These are phyloP conservation scores for Picea abies DNA, from an alignment of 83 land plant genomes.

Conservation along the genomic window DNA sequence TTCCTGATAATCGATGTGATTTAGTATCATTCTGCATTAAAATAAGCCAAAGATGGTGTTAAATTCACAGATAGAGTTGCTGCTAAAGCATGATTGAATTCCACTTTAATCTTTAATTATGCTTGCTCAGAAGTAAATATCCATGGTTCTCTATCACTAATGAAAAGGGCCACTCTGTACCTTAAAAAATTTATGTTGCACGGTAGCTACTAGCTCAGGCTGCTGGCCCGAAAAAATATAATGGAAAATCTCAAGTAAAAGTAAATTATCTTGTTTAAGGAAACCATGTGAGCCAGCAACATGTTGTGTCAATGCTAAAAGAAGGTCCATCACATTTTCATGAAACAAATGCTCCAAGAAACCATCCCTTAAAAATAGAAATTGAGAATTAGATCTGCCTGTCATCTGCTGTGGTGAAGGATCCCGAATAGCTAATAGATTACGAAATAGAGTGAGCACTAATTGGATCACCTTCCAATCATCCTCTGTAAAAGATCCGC, in stretches of 20 bases:
- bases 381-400: slow-evolving; percentile 51
- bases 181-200: slow-evolving; percentile 29
- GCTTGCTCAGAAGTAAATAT: neutral
- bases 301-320: slow-evolving; percentile 84
- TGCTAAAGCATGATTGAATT: neutral
- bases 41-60: slow-evolving; percentile 6
- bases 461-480: slow-evolving; percentile 97
- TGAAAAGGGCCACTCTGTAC: slow-evolving; percentile 23
- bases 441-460: slow-evolving; percentile 89
- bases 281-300: slow-evolving; percentile 50
- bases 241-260: slow-evolving; percentile 79
- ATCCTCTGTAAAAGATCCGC: slow-evolving; percentile 78
- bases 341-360: slow-evolving; percentile 79
- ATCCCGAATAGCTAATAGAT: slow-evolving; percentile 80
- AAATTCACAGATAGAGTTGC: neutral
- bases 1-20: slow-evolving; percentile 16
- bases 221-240: slow-evolving; percentile 80
- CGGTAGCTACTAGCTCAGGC: slow-evolving; percentile 72
- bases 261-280: slow-evolving; percentile 77
- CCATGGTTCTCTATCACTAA: neutral
- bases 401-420: slow-evolving; percentile 63
- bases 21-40: slow-evolving; percentile 10
- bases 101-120: neutral
- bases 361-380: slow-evolving; percentile 59
- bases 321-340: slow-evolving; percentile 92